Conservation (phyloP, 129 eudicot genomes). For the Rutidosis leptorrhynchoides region DNA sequence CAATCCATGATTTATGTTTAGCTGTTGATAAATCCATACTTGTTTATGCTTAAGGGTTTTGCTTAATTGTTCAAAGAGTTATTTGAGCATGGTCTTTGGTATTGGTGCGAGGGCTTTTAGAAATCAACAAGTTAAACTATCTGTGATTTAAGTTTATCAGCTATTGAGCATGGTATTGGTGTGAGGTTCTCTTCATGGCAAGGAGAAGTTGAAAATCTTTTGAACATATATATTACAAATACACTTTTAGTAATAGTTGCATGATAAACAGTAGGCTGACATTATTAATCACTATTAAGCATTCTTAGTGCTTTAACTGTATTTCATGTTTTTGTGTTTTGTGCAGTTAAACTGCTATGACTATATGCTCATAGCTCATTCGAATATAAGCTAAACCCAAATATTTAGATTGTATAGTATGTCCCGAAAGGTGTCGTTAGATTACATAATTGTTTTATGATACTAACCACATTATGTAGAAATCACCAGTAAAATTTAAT, state of each 20-base stretch:
- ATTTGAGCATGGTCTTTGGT: neutral
- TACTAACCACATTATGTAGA: neutral
- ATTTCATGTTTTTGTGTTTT: neutral
- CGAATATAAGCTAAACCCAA: neutral
- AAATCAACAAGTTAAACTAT: too few species aligned
- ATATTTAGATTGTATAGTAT: neutral
- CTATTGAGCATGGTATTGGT: neutral
- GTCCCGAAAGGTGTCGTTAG: neutral
- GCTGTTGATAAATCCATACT: neutral
- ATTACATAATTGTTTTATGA: conserved; percentile 9
- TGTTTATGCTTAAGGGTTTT: neutral
- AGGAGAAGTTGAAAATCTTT: neutral
- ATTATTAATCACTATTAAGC: conserved; percentile 10
- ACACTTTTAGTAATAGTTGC: neutral
- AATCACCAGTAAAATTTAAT: neutral
- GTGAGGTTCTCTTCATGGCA: neutral
- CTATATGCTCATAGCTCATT: neutral
- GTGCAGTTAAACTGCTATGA: conserved; percentile 7
- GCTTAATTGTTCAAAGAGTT: neutral
- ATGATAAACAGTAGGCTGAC: conserved; percentile 4
- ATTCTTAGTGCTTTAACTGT: neutral
- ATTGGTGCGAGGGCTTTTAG: neutral
- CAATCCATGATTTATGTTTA: neutral
- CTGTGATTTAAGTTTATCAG: too few species aligned
- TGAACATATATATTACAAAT: conserved; percentile 2